A percentile compares a stretch with the other conserved stretches of the same genome.
Evolutionary conservation across 2,329 filamentous ascomycete species (phyloP).

Genomic region (Zymoseptoria passerinii): DNA sequence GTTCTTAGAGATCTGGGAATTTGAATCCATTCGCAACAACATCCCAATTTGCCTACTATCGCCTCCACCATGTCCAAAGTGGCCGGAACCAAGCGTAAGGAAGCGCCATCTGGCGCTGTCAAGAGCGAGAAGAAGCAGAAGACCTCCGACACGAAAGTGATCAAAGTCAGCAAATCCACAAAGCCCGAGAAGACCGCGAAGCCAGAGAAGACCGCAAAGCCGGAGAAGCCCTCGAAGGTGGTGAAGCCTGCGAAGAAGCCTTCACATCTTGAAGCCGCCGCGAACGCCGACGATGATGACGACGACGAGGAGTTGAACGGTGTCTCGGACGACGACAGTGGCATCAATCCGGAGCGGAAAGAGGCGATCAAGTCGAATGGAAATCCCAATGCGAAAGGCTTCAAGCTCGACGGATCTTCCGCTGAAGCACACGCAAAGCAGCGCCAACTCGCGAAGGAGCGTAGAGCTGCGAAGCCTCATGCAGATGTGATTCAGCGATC

Average conservation of each 20-base stretch:
- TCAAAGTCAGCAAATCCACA: slow-evolving; percentile 1
- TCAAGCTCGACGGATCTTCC: slow-evolving; percentile 51
- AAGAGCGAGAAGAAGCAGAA: slow-evolving; percentile 33
- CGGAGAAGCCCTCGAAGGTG: slow-evolving; percentile 9
- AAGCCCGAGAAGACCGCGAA: slow-evolving; percentile 10
- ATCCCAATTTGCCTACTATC: background rate
- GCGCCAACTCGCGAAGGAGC: slow-evolving; percentile 76
- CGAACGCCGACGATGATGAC: slow-evolving; percentile 19
- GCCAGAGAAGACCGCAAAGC: slow-evolving; percentile 8
- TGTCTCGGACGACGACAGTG: slow-evolving; percentile 4
- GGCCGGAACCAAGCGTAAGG: slow-evolving; percentile 33
- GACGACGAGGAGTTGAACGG: slow-evolving; percentile 8
- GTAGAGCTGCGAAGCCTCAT: slow-evolving; percentile 86
- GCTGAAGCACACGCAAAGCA: slow-evolving; percentile 90
- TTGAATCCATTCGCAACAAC: background rate
- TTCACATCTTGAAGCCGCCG: slow-evolving; percentile 23
- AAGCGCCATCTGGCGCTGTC: slow-evolving; percentile 22
- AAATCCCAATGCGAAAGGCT: slow-evolving; percentile 24
- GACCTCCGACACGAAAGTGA: slow-evolving; percentile 24
- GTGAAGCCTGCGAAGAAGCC: slow-evolving; percentile 20
- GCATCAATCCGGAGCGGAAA: slow-evolving; percentile 8
- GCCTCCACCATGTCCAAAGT: slow-evolving; percentile 4
- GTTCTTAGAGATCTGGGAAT: background rate
- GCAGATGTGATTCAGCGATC: slow-evolving; percentile 80
- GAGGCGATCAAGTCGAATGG: slow-evolving; percentile 7